phyloP scores from a whole-genome alignment of 2,329 filamentous ascomycete genomes.

The Aaosphaeria pasadenensis region DNA sequence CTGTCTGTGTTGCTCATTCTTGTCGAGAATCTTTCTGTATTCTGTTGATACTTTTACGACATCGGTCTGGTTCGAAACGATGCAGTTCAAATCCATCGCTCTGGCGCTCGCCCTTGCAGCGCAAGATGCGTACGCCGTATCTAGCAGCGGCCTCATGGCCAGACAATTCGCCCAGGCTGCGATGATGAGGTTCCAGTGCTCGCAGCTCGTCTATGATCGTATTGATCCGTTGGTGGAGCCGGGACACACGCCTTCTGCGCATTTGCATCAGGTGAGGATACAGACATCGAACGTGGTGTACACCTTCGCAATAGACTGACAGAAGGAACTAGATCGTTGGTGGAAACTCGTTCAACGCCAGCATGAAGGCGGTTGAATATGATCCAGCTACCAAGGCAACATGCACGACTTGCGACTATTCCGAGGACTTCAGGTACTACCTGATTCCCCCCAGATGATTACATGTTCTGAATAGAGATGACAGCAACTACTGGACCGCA shows the following conservation, averaged over 20 bases:
- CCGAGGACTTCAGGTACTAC: slow-evolving; percentile 12
- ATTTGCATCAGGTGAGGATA: slow-evolving; percentile 1
- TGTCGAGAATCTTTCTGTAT: neutral
- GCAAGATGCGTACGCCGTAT: slow-evolving; percentile 13
- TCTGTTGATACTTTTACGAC: neutral
- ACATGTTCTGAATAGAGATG: too few species aligned
- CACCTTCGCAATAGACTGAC: neutral
- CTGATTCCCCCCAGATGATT: too few species aligned
- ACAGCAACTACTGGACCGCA: slow-evolving; percentile 23
- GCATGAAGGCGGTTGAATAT: slow-evolving; percentile 15
- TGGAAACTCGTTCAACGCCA: slow-evolving; percentile 25
- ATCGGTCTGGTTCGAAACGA: slow-evolving; percentile 1
- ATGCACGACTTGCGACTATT: slow-evolving; percentile 23
- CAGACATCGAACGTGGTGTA: neutral
- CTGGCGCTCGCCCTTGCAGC: slow-evolving; percentile 14
- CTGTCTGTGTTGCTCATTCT: neutral
- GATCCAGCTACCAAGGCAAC: slow-evolving; percentile 15
- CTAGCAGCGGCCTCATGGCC: slow-evolving; percentile 14
- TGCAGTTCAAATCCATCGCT: slow-evolving; percentile 18
- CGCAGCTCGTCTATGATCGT: slow-evolving; percentile 10
- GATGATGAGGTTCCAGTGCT: slow-evolving; percentile 17
- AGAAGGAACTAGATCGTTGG: slow-evolving; percentile 20
- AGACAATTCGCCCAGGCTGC: slow-evolving; percentile 21
- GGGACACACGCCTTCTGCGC: slow-evolving; percentile 5
- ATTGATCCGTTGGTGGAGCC: slow-evolving; percentile 14